phyloP scores from a whole-genome alignment of 345 rosid species.

The Lepidium sativum region DNA sequence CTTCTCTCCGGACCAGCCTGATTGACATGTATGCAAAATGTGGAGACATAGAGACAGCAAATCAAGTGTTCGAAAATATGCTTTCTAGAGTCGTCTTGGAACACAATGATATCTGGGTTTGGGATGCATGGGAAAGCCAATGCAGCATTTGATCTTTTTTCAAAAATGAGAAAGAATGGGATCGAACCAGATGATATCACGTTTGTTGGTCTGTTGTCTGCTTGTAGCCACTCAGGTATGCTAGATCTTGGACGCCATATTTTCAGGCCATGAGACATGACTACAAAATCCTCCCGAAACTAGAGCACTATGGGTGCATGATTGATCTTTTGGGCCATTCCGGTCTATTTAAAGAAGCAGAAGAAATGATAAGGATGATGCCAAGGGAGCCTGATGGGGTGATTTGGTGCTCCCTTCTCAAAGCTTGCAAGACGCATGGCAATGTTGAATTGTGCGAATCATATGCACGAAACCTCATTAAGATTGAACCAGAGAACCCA shows the following conservation, averaged over 20 bases:
- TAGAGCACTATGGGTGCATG: slow-evolving; percentile 73
- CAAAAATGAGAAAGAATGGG: slow-evolving; percentile 42
- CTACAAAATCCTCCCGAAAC: slow-evolving; percentile 45
- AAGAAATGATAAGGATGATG: slow-evolving; percentile 43
- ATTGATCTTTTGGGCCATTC: slow-evolving; percentile 64
- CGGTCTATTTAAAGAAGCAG: slow-evolving; percentile 58
- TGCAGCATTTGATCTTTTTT: slow-evolving; percentile 41
- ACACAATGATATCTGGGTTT: slow-evolving; percentile 64
- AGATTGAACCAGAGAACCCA: slow-evolving; percentile 47
- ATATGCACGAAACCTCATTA: slow-evolving; percentile 41
- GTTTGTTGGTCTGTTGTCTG: slow-evolving; percentile 59
- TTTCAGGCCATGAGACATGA: slow-evolving; percentile 46
- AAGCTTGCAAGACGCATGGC: slow-evolving; percentile 55
- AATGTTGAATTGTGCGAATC: slow-evolving; percentile 45
- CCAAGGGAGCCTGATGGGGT: slow-evolving; percentile 59
- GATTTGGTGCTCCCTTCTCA: slow-evolving; percentile 71
- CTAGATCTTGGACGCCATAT: slow-evolving; percentile 45
- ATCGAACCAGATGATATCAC: slow-evolving; percentile 59
- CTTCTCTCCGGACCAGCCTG: slow-evolving; percentile 47
- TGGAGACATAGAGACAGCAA: slow-evolving; percentile 43
- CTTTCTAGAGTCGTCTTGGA: slow-evolving; percentile 42
- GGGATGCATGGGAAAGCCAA: slow-evolving; percentile 53
- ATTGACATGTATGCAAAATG: slow-evolving; percentile 63
- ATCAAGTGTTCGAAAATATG: slow-evolving; percentile 37
- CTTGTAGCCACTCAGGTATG: slow-evolving; percentile 66